Conservation (phyloP, 176 grass and related monocot genomes). For the Puya raimondii region DNA sequence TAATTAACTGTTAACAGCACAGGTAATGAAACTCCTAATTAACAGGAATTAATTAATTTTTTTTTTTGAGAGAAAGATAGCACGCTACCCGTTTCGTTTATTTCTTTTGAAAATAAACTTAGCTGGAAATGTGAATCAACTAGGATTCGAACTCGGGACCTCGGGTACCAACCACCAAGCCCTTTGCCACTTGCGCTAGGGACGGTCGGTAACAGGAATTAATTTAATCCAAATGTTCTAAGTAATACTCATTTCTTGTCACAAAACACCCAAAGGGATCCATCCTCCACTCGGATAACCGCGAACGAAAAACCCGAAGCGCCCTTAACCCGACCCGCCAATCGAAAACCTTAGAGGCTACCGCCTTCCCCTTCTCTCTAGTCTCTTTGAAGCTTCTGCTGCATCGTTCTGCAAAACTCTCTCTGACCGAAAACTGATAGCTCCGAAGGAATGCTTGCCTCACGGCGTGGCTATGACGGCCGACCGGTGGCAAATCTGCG, state of each 20-base stretch:
- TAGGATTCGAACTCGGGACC: too few relatives aligned
- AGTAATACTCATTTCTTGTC: not conserved
- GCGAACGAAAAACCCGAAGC: not conserved
- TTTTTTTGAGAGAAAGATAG: too few relatives aligned
- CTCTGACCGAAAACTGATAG: not conserved
- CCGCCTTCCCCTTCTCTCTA: not conserved
- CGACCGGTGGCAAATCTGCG: not conserved
- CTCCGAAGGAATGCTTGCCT: not conserved
- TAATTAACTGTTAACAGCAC: too few relatives aligned
- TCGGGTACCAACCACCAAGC: too few relatives aligned
- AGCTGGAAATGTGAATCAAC: too few relatives aligned
- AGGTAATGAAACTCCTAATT: not conserved
- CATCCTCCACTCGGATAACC: not conserved
- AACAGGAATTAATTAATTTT: too few relatives aligned
- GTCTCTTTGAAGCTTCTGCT: not conserved
- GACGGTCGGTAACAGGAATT: too few relatives aligned
- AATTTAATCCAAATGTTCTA: not conserved
- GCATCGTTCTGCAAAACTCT: not conserved
- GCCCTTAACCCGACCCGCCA: not conserved
- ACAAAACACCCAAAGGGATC: not conserved
- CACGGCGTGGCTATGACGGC: not conserved
- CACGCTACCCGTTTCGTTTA: too few relatives aligned
- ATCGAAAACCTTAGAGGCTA: not conserved
- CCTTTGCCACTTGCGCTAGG: too few relatives aligned
- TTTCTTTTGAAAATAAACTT: too few relatives aligned